Percentiles rank a stretch among this genome's conserved stretches.
These are phyloP conservation scores for Colletotrichum ledebouriae DNA, from an alignment of 2,329 filamentous ascomycete species.

Conservation along the genomic window DNA sequence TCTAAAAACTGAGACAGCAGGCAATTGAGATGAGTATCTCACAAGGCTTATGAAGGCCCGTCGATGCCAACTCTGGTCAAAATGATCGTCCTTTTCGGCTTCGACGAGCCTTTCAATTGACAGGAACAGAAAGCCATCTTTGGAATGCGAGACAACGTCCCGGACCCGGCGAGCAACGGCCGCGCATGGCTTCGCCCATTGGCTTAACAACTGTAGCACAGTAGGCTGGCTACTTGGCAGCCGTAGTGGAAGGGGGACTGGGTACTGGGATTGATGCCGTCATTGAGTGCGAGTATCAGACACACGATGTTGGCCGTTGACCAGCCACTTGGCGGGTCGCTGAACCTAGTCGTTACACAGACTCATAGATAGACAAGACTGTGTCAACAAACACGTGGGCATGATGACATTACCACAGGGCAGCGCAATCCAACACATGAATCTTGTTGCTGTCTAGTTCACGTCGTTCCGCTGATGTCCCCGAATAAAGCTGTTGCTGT, in stretches of 20 bases:
- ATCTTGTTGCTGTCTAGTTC: neutral
- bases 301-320: slow-evolving; percentile 15
- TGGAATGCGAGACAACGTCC: slow-evolving; percentile 29
- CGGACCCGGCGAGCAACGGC: slow-evolving; percentile 34
- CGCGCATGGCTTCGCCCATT: slow-evolving; percentile 6
- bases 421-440: neutral
- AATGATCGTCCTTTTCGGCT: slow-evolving; percentile 11
- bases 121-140: slow-evolving; percentile 11
- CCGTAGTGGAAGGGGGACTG: neutral
- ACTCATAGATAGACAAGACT: neutral
- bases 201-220: neutral
- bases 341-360: neutral
- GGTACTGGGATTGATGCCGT: slow-evolving; percentile 1
- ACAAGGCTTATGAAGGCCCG: neutral
- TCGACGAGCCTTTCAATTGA: slow-evolving; percentile 5
- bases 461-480: too few species aligned
- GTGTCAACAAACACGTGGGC: neutral
- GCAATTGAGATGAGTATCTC: neutral
- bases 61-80: slow-evolving; percentile 5
- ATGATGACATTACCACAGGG: neutral
- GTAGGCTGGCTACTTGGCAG: slow-evolving; percentile 3
- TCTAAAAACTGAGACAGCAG: neutral
- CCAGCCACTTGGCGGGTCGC: neutral
- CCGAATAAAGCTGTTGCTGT: too few species aligned
- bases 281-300: neutral